phyloP scores from a whole-genome alignment of 257 asterid genomes.

The Primulina eburnea region DNA sequence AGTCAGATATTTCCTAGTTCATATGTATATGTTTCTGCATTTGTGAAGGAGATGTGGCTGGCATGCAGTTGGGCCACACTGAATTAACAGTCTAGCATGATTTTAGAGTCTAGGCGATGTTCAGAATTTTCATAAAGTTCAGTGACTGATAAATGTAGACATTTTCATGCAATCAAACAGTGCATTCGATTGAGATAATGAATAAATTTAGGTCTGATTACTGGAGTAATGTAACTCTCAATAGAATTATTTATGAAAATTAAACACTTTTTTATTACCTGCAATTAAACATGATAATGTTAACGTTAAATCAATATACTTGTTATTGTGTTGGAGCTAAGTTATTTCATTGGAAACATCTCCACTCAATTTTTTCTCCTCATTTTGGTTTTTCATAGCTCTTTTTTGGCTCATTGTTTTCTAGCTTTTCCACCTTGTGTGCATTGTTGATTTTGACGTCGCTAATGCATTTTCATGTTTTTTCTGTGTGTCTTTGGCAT shows the following conservation, averaged over 20 bases:
- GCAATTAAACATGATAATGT: slow-evolving; percentile 16
- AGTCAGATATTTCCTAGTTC: neutral
- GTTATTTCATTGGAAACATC: neutral
- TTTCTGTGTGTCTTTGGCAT: slow-evolving; percentile 10
- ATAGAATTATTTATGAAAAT: neutral
- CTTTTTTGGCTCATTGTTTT: neutral
- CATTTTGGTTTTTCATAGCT: slow-evolving; percentile 5
- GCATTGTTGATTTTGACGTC: slow-evolving; percentile 6
- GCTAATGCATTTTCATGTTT: neutral
- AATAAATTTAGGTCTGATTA: neutral
- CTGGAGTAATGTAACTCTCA: neutral
- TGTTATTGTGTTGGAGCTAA: slow-evolving; percentile 12
- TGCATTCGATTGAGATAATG: neutral
- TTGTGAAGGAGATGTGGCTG: neutral
- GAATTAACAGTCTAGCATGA: neutral
- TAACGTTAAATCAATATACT: slow-evolving; percentile 7
- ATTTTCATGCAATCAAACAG: slow-evolving; percentile 9
- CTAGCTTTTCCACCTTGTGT: neutral
- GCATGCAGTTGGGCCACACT: neutral
- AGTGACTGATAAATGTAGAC: neutral
- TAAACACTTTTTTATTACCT: neutral
- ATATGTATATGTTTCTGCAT: neutral
- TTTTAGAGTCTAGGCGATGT: neutral
- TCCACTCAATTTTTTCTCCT: neutral
- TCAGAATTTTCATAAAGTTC: neutral